A percentile compares a stretch with the other conserved stretches of the same genome.
Conservation (phyloP, 495 filamentous ascomycete species). For the Aspergillus diversus region DNA sequence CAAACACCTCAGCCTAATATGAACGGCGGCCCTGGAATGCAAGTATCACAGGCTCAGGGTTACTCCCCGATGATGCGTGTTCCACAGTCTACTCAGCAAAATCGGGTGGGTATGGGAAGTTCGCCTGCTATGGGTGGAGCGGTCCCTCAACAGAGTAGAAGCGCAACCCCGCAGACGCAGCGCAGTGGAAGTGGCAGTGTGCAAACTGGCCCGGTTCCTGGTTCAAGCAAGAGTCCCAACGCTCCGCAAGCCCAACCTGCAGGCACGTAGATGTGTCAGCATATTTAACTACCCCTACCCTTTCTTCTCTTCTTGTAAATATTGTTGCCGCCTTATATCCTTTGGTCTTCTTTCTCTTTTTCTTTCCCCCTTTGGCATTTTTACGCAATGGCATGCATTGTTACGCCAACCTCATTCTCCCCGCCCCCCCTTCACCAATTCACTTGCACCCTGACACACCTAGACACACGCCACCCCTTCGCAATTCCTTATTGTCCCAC, state of each 20-base stretch:
- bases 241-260: slow-evolving; percentile 50
- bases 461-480: neutral
- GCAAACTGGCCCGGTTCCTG: slow-evolving; percentile 42
- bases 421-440: neutral
- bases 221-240: slow-evolving; percentile 48
- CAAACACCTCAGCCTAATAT: slow-evolving; percentile 39
- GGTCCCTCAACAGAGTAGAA: slow-evolving; percentile 46
- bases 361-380: neutral
- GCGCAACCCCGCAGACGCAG: slow-evolving; percentile 55
- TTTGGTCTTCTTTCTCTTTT: neutral
- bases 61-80: slow-evolving; percentile 76
- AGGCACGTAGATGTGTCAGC: slow-evolving; percentile 30
- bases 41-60: slow-evolving; percentile 60
- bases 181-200: slow-evolving; percentile 50
- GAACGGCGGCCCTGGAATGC: slow-evolving; percentile 45
- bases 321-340: slow-evolving; percentile 25
- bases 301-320: slow-evolving; percentile 44
- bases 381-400: neutral
- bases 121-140: slow-evolving; percentile 48
- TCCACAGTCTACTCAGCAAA: slow-evolving; percentile 59
- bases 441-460: neutral
- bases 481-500: neutral
- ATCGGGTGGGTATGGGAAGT: slow-evolving; percentile 42
- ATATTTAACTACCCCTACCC: neutral
- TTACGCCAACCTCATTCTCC: neutral